Evolutionary conservation across 2,329 filamentous ascomycete genomes (phyloP), one percentile per base, ranked within the genome.

Genomic region (Pseudocercospora vitis): DNA sequence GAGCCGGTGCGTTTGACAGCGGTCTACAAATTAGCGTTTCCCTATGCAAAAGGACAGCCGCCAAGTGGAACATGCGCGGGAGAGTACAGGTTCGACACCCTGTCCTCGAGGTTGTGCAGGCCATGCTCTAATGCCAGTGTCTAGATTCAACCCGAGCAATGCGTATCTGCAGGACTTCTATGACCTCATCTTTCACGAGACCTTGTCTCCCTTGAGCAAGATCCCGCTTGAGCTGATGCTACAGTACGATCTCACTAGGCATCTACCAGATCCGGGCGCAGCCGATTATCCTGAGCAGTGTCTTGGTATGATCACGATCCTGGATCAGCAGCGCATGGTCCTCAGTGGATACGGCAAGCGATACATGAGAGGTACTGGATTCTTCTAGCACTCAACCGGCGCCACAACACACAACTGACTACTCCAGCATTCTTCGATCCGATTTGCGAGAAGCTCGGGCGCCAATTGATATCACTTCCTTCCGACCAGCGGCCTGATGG

Each of bases 1-100:
- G 19, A 14, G 3, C 21, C 29, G 23, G 4, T 46, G 18, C 50
- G 42, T 12, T 31, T 52, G 24, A 44, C 39, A 4, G 24, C 39
- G 3, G 31, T 24, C 9, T 47, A 52, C 50, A 46, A 46, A 4
- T 19, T 46, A 16, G 44, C 45, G 18, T 52, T 16, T n/a, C 50
- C 50, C 3, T 52, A 26, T 16, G 16, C n/a, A n/a, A 52, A 47
- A 19, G 42, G 50, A 9, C 9, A 37, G 14, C 24, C 26, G 7
- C 50, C 40, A 9, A 46, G 31, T 24, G 28, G 39, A 14, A 40
- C 50, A 23, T 7, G 19, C 14, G 40, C 44, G 7, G 50, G 40
- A 7, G 7, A 37, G 6, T 35, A 35, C 14, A 35, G 32, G 32
- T 16, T n/a, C 7, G 11, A 29, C 11, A 29, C 26, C 26, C 11